Conservation (phyloP, 2,329 filamentous ascomycete species). For the Rosellinia necatrix region DNA sequence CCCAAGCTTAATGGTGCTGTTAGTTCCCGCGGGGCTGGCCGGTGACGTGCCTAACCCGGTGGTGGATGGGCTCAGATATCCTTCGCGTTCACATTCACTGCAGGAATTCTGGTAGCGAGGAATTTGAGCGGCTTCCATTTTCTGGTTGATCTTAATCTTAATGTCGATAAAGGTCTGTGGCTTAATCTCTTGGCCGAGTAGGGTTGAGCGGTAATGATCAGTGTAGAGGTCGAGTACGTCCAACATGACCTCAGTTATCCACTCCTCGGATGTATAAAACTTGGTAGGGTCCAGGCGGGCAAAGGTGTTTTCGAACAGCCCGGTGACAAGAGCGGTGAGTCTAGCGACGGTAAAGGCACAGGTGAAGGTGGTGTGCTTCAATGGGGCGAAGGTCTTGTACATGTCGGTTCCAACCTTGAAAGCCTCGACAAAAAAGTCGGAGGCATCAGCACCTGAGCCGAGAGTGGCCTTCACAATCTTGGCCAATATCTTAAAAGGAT, state of each 20-base stretch:
- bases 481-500: slow-evolving; percentile 82
- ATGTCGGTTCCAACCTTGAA: slow-evolving; percentile 87
- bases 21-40: slow-evolving; percentile 42
- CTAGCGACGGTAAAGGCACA: slow-evolving; percentile 84
- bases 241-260: slow-evolving; percentile 76
- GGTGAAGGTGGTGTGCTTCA: slow-evolving; percentile 87
- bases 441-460: slow-evolving; percentile 50
- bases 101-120: slow-evolving; percentile 69
- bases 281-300: slow-evolving; percentile 54
- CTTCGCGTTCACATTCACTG: slow-evolving; percentile 52
- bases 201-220: slow-evolving; percentile 75
- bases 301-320: slow-evolving; percentile 57
- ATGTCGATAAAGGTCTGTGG: slow-evolving; percentile 82
- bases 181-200: slow-evolving; percentile 72
- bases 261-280: slow-evolving; percentile 52
- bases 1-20: slow-evolving; percentile 43
- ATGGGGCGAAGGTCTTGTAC: slow-evolving; percentile 88
- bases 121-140: slow-evolving; percentile 67
- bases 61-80: slow-evolving; percentile 40
- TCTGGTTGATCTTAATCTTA: slow-evolving; percentile 84
- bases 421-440: slow-evolving; percentile 66
- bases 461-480: slow-evolving; percentile 73
- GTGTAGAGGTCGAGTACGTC: slow-evolving; percentile 93
- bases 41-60: slow-evolving; percentile 46
- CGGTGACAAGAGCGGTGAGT: slow-evolving; percentile 72